Evolutionary conservation across 2,329 filamentous ascomycete species (phyloP).

Genomic region (Penicillium verrucosum): DNA sequence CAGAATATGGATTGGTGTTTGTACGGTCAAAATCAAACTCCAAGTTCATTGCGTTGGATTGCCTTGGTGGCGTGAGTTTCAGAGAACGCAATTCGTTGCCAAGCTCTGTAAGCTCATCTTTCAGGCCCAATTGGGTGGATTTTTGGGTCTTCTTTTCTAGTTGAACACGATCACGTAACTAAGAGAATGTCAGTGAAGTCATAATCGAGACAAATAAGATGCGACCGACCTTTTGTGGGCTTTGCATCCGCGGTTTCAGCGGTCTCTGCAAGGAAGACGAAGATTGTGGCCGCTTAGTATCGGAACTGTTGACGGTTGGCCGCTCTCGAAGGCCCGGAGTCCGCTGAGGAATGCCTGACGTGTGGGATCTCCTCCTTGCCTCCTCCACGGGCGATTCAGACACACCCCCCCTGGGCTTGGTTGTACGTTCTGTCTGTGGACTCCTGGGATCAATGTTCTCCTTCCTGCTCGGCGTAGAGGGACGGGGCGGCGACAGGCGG

Average conservation of each 20-base stretch:
- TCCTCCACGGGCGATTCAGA: constrained; percentile 37
- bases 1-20: constrained; percentile 14
- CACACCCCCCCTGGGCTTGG: constrained; percentile 33
- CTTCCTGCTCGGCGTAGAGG: constrained; percentile 37
- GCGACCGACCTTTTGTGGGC: constrained; percentile 53
- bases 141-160: constrained; percentile 73
- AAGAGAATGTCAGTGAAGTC: constrained; percentile 6
- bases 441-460: constrained; percentile 40
- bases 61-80: constrained; percentile 32
- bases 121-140: constrained; percentile 65
- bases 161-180: constrained; percentile 75
- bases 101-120: constrained; percentile 75
- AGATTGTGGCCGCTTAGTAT: constrained; percentile 35
- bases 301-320: constrained; percentile 30
- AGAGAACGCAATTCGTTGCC: constrained; percentile 68
- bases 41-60: constrained; percentile 29
- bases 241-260: constrained; percentile 66
- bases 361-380: constrained; percentile 45
- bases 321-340: constrained; percentile 35
- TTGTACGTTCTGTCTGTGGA: constrained; percentile 31
- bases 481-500: constrained; percentile 32
- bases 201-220: neutral
- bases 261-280: constrained; percentile 68
- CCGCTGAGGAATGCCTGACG: constrained; percentile 51
- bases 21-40: constrained; percentile 30